Conservation (phyloP, 768 basidiomycete species). For the Pulveroboletus sp. region DNA sequence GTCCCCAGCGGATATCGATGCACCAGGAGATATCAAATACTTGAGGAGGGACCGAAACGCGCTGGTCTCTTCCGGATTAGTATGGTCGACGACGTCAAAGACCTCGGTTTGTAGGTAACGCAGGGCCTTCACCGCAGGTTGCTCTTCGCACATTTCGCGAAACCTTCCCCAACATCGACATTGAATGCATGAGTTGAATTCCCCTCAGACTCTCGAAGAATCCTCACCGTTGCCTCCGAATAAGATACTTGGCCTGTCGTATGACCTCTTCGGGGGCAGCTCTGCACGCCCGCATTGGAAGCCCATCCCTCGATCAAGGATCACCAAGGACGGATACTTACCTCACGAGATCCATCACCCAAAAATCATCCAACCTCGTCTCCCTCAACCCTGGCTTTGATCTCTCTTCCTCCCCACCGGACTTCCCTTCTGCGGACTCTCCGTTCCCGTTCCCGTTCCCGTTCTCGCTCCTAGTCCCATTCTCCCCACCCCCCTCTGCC, state of each 20-base stretch:
- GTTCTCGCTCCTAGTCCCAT: neutral
- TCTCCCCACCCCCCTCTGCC: neutral
- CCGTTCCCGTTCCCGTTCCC: neutral
- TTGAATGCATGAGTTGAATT: neutral
- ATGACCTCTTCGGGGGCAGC: conserved; percentile 59
- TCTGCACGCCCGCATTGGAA: conserved; percentile 32
- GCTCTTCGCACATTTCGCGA: conserved; percentile 74
- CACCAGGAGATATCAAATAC: conserved; percentile 48
- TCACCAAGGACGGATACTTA: conserved; percentile 24
- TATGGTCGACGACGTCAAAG: conserved; percentile 66
- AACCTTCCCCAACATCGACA: conserved; percentile 43
- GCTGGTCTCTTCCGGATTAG: conserved; percentile 53
- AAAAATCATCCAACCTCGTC: conserved; percentile 68
- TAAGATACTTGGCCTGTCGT: conserved; percentile 55
- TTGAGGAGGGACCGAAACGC: conserved; percentile 62
- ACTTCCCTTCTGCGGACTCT: conserved; percentile 15
- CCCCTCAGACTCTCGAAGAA: neutral
- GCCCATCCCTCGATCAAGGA: neutral
- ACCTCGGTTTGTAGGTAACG: conserved; percentile 69
- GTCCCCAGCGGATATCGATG: conserved; percentile 5
- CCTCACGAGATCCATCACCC: conserved; percentile 69
- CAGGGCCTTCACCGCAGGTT: conserved; percentile 54
- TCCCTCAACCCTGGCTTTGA: conserved; percentile 26
- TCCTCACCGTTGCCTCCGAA: conserved; percentile 69
- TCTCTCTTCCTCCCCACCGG: conserved; percentile 6